Conservation (phyloP, 2,329 filamentous ascomycete species). For the Claviceps quebecensis region DNA sequence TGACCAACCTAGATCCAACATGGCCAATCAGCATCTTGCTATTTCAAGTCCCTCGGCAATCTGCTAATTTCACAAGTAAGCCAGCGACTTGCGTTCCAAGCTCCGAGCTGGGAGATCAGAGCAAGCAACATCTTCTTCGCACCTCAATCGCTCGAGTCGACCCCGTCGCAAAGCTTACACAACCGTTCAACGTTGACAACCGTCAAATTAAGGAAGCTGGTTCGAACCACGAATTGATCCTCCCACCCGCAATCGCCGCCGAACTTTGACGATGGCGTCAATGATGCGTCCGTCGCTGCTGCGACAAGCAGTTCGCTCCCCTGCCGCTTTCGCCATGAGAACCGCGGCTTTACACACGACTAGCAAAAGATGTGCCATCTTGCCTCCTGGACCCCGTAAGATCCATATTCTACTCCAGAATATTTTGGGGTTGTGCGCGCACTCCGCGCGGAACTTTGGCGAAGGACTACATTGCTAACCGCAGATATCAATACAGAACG, state of each 20-base stretch:
- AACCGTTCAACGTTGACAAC: not conserved
- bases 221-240: not conserved
- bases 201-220: not conserved
- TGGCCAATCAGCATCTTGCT: constrained; percentile 30
- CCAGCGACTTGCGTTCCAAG: constrained; percentile 5
- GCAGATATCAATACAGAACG: constrained; percentile 37
- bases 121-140: not conserved
- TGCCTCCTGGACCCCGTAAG: constrained; percentile 78
- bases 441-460: not conserved
- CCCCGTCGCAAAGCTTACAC: not conserved
- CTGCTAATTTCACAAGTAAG: constrained; percentile 1
- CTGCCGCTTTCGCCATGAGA: constrained; percentile 28
- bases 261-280: constrained; percentile 35
- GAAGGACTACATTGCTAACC: constrained; percentile 26
- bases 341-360: constrained; percentile 80
- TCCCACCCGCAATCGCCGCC: not conserved
- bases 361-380: constrained; percentile 58
- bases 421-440: not conserved
- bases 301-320: constrained; percentile 30
- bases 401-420: constrained; percentile 10
- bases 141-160: not conserved
- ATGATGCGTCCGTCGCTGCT: constrained; percentile 40
- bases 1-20: constrained; percentile 12
- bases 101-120: constrained; percentile 2
- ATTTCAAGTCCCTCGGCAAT: constrained; percentile 41